Conservation (phyloP, 2,329 filamentous ascomycete genomes). For the Apiospora sp. region DNA sequence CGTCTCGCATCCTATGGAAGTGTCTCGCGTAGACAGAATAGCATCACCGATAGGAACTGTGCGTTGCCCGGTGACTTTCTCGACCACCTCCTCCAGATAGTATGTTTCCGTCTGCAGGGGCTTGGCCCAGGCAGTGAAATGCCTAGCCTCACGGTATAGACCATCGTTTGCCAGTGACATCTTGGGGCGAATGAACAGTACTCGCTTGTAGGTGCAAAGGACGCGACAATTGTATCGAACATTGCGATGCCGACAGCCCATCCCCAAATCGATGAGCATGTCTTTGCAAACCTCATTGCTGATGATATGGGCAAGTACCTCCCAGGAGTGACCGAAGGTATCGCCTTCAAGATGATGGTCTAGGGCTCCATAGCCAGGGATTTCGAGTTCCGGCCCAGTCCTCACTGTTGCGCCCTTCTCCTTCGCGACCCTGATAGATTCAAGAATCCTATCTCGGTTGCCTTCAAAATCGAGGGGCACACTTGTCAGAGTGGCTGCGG, state of each 20-base stretch:
- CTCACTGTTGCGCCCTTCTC: conserved; percentile 31
- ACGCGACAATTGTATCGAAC: conserved; percentile 70
- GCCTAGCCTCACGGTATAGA: conserved; percentile 68
- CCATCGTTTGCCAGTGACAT: conserved; percentile 76
- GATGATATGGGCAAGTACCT: no score
- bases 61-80: no score
- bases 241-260: no score
- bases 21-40: no score
- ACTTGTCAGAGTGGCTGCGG: conserved; percentile 45
- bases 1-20: no score
- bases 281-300: no score
- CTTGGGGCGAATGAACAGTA: conserved; percentile 77
- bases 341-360: no score
- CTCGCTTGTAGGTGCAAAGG: conserved; percentile 70
- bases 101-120: conserved; percentile 69
- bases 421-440: conserved; percentile 69
- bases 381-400: not conserved
- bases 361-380: no score
- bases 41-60: no score
- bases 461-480: conserved; percentile 67
- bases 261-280: no score
- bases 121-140: conserved; percentile 71
- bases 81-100: conserved; percentile 67
- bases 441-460: conserved; percentile 68
- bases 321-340: no score